These are phyloP conservation scores for Metschnikowia colocasiae DNA, from an alignment of 805 yeast genomes.

Conservation along the genomic window DNA sequence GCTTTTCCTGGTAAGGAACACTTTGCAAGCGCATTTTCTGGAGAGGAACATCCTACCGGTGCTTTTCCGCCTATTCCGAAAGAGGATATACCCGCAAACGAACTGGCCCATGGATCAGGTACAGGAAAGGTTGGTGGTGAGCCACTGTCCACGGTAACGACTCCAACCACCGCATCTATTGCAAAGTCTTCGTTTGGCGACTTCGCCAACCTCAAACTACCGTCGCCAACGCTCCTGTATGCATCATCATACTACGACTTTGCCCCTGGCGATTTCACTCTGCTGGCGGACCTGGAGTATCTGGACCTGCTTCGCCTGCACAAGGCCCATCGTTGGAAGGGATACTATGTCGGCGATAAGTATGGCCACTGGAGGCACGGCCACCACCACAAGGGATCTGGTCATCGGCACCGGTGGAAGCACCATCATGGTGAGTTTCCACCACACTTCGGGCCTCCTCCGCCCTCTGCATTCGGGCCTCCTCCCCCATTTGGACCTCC, in stretches of 20 bases:
- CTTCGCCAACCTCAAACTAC: slow-evolving; percentile 6
- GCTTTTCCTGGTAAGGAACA: neutral
- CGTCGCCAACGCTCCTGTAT: slow-evolving; percentile 14
- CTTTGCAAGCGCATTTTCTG: neutral
- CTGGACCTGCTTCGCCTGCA: neutral
- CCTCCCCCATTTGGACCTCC: slow-evolving; percentile 11
- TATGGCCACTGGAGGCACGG: neutral
- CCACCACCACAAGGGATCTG: slow-evolving; percentile 2
- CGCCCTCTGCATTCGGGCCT: slow-evolving; percentile 8
- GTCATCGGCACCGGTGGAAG: neutral
- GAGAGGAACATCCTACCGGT: neutral
- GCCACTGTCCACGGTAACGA: neutral
- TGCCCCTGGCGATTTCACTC: slow-evolving; percentile 1
- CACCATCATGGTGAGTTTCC: neutral
- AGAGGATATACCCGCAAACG: neutral
- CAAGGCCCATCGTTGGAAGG: neutral
- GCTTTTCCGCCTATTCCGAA: neutral
- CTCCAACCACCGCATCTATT: neutral
- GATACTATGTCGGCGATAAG: neutral
- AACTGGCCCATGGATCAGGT: neutral
- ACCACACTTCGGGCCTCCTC: slow-evolving; percentile 10
- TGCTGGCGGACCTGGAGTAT: slow-evolving; percentile 5
- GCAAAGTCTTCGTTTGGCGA: neutral
- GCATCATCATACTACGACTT: slow-evolving; percentile 9
- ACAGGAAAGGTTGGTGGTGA: neutral